phyloP scores from a whole-genome alignment of 208 protist species.

The Crithidia brevicula region DNA sequence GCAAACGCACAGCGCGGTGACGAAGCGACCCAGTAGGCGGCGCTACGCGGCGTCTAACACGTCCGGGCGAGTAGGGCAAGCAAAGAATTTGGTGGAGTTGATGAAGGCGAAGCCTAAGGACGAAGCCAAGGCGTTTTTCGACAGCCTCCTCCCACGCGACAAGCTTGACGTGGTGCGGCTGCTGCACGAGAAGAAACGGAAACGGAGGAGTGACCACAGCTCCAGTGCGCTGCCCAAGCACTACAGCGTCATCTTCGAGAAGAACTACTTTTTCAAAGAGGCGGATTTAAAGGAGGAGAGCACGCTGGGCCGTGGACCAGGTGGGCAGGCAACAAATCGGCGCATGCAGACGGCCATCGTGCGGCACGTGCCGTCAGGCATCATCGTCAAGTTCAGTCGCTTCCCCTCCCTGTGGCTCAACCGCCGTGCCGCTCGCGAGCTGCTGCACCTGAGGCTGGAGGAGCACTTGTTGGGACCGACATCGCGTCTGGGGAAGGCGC shows the following conservation, averaged over 20 bases:
- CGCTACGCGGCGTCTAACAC: conserved; percentile 71
- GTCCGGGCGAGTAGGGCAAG: conserved; percentile 48
- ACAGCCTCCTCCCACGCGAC: conserved; percentile 61
- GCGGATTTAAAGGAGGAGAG: conserved; percentile 76
- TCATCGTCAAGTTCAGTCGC: conserved; percentile 84
- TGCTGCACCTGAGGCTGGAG: conserved; percentile 79
- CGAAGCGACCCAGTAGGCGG: conserved; percentile 42
- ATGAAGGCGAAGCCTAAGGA: conserved; percentile 47
- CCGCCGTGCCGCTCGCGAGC: conserved; percentile 72
- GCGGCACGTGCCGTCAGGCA: conserved; percentile 59
- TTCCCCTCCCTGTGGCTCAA: conserved; percentile 90
- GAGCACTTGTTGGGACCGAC: conserved; percentile 59
- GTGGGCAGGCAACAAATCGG: conserved; percentile 88
- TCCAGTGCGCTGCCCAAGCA: conserved; percentile 49
- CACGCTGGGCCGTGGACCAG: conserved; percentile 82
- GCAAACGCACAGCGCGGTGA: background rate
- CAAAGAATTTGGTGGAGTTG: conserved; percentile 50
- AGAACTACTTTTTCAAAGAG: conserved; percentile 80
- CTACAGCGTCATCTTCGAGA: conserved; percentile 65
- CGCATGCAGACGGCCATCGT: conserved; percentile 87
- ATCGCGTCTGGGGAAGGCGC: conserved; percentile 52
- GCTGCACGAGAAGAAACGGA: conserved; percentile 36
- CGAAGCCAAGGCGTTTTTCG: conserved; percentile 44
- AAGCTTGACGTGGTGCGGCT: conserved; percentile 69
- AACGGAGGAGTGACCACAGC: conserved; percentile 33